phyloP scores from a whole-genome alignment of 2,329 filamentous ascomycete genomes.

The Tolypocladium pustulatum region DNA sequence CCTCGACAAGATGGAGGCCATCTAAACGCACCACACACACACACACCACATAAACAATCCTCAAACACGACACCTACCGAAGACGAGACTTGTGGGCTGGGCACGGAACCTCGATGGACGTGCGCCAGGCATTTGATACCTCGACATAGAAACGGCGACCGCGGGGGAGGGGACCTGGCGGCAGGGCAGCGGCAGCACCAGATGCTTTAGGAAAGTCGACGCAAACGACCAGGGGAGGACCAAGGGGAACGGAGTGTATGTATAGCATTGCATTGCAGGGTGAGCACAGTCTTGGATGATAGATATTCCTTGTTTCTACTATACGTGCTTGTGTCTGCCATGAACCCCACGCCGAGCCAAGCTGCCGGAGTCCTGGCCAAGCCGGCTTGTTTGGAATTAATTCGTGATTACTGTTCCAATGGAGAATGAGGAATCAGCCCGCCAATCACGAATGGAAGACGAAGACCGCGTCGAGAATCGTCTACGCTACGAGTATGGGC shows the following conservation, averaged over 20 bases:
- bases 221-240: not conserved
- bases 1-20: slow-evolving; percentile 84
- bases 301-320: slow-evolving; percentile 1
- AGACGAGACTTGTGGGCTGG: slow-evolving; percentile 4
- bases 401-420: not conserved
- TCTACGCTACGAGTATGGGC: too few species aligned
- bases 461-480: too few species aligned
- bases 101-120: not conserved
- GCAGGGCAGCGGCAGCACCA: not conserved
- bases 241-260: not conserved
- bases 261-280: slow-evolving; percentile 6
- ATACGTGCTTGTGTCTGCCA: not conserved
- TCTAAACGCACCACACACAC: slow-evolving; percentile 33
- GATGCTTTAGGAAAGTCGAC: not conserved
- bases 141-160: not conserved
- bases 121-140: not conserved
- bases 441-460: not conserved
- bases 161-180: not conserved
- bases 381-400: not conserved
- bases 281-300: slow-evolving; percentile 3
- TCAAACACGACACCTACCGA: not conserved
- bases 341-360: not conserved
- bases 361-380: not conserved
- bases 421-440: not conserved
- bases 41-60: not conserved